Evolutionary conservation across 148 eudicot genomes (phyloP).

Genomic region (Silene uniflora): DNA sequence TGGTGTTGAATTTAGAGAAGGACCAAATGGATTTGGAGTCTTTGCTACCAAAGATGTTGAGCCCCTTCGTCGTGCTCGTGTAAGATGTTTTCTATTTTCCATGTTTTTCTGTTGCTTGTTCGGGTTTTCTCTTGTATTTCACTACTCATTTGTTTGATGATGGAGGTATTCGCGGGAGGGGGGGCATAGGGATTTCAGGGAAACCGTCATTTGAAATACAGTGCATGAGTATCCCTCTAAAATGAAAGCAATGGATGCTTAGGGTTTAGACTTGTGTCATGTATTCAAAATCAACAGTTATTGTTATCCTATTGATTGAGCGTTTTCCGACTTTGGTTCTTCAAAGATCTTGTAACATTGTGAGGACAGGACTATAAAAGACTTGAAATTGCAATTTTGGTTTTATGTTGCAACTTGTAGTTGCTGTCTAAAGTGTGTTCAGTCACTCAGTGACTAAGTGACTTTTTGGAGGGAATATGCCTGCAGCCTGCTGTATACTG

Average conservation of each 20-base stretch:
- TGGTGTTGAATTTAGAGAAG: conserved; percentile 94
- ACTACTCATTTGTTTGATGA: too few species aligned
- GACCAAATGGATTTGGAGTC: conserved; percentile 93
- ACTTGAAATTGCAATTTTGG: background rate
- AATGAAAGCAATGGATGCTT: background rate
- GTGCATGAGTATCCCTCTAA: background rate
- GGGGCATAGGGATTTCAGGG: too few species aligned
- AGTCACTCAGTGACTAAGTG: background rate
- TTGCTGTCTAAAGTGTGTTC: background rate
- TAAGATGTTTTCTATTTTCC: conserved; percentile 16
- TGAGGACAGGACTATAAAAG: background rate
- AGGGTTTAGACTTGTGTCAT: background rate
- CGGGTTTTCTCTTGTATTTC: background rate
- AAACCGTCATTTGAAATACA: too few species aligned
- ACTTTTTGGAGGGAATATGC: background rate
- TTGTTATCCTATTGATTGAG: background rate
- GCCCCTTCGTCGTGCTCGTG: conserved; percentile 91
- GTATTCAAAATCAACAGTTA: background rate
- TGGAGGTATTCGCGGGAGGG: background rate
- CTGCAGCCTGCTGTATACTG: background rate
- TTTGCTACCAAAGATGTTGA: conserved; percentile 89
- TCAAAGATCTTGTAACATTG: background rate
- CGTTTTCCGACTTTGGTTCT: background rate
- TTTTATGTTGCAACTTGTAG: background rate
- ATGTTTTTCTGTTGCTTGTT: background rate